phyloP scores from a whole-genome alignment of 768 basidiomycete genomes.

The Rhodosporidiobolus sp. region DNA sequence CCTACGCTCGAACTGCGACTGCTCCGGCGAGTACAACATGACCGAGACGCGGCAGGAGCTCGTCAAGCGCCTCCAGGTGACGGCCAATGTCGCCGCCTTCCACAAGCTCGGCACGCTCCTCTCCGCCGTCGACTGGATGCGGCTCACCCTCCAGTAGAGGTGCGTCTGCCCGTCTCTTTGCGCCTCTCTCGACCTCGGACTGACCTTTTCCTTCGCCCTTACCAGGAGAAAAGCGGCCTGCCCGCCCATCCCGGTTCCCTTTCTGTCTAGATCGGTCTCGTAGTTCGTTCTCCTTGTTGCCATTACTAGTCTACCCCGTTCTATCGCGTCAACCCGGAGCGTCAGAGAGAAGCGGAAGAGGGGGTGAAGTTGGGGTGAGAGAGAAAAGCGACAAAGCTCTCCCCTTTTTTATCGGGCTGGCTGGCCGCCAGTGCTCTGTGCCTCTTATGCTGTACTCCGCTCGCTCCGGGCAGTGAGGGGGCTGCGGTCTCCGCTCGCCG shows the following conservation, averaged over 20 bases:
- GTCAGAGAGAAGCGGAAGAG: no score
- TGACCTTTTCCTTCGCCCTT: background rate
- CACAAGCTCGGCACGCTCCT: slow-evolving; percentile 21
- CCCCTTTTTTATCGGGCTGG: no score
- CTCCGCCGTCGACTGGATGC: slow-evolving; percentile 20
- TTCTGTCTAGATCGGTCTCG: background rate
- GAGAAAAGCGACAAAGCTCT: no score
- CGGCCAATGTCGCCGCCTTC: slow-evolving; percentile 34
- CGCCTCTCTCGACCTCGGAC: background rate
- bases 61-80: slow-evolving; percentile 30
- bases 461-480: no score
- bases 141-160: slow-evolving; percentile 2
- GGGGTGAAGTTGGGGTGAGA: no score
- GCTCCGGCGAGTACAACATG: slow-evolving; percentile 78
- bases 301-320: background rate
- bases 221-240: no score
- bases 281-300: background rate
- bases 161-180: background rate
- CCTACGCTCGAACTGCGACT: slow-evolving; percentile 75
- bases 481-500: no score
- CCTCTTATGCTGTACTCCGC: no score
- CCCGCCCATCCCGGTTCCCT: no score
- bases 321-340: no score
- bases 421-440: no score
- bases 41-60: slow-evolving; percentile 36